These are phyloP conservation scores for Cymbopogon flexuosus DNA, from an alignment of 202 grass and related monocot genomes.

Conservation along the genomic window DNA sequence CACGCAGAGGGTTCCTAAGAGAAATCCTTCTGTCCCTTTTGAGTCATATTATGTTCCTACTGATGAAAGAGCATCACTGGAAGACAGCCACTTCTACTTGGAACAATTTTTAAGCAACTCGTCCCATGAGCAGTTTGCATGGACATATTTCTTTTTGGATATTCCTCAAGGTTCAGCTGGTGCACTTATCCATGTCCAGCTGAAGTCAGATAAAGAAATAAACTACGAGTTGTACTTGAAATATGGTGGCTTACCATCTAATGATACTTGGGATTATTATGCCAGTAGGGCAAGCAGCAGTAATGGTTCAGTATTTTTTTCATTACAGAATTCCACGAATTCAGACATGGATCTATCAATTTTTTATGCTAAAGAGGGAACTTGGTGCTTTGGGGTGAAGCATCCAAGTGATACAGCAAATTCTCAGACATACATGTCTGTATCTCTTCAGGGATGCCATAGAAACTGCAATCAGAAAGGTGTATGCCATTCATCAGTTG, in stretches of 20 bases:
- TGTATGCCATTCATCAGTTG: constrained; percentile 62
- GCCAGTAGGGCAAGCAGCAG: constrained; percentile 57
- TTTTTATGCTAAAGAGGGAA: constrained; percentile 90
- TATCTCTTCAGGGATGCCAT: constrained; percentile 86
- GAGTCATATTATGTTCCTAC: constrained; percentile 80
- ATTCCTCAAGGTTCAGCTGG: constrained; percentile 84
- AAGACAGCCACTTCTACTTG: constrained; percentile 55
- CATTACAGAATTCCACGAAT: constrained; percentile 53
- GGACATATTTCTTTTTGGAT: constrained; percentile 90
- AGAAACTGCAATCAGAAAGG: constrained; percentile 83
- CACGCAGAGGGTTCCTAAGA: constrained; percentile 77
- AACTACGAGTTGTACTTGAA: constrained; percentile 72
- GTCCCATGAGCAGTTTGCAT: constrained; percentile 55
- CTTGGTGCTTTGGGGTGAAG: constrained; percentile 78
- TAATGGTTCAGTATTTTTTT: constrained; percentile 55
- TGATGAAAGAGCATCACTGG: constrained; percentile 45
- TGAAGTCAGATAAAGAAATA: constrained; percentile 70
- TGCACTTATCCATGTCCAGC: constrained; percentile 60
- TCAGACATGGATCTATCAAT: constrained; percentile 79
- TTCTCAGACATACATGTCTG: constrained; percentile 56
- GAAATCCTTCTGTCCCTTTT: constrained; percentile 60
- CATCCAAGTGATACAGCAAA: constrained; percentile 55
- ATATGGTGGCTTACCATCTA: constrained; percentile 82
- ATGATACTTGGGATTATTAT: constrained; percentile 80
- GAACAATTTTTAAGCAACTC: constrained; percentile 74